phyloP scores from a whole-genome alignment of 352 stramenopile genomes.

The Phytophthora brassicae region DNA sequence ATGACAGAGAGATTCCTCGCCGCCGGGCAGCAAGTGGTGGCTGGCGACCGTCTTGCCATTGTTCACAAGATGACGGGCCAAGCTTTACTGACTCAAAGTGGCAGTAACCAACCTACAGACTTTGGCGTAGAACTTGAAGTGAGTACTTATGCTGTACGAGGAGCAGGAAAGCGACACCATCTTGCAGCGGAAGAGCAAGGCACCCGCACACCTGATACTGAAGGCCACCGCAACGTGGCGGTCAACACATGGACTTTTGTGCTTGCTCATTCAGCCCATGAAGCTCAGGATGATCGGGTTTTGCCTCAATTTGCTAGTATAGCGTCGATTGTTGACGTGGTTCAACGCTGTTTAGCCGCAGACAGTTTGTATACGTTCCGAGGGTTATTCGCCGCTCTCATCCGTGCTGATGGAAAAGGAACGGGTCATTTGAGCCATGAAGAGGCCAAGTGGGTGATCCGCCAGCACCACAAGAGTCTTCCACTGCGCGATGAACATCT shows the following conservation, averaged over 20 bases:
- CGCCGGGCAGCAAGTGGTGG: slow-evolving; percentile 39
- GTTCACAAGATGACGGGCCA: slow-evolving; percentile 88
- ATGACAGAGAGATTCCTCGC: slow-evolving; percentile 74
- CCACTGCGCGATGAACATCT: slow-evolving; percentile 76
- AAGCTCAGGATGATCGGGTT: slow-evolving; percentile 48
- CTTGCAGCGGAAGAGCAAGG: slow-evolving; percentile 58
- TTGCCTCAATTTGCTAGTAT: slow-evolving; percentile 49
- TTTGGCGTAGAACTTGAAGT: slow-evolving; percentile 84
- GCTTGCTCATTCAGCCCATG: slow-evolving; percentile 36
- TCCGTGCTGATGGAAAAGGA: slow-evolving; percentile 41
- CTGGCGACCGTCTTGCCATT: slow-evolving; percentile 57
- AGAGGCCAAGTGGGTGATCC: slow-evolving; percentile 62
- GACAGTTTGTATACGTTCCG: slow-evolving; percentile 72
- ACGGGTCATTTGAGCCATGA: slow-evolving; percentile 67
- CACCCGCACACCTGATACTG: slow-evolving; percentile 67
- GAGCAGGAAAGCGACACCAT: slow-evolving; percentile 69
- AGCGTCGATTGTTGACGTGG: slow-evolving; percentile 42
- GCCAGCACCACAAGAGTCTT: slow-evolving; percentile 45
- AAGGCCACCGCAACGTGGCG: slow-evolving; percentile 44
- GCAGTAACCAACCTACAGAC: slow-evolving; percentile 71
- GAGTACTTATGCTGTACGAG: slow-evolving; percentile 45
- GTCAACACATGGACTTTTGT: slow-evolving; percentile 74
- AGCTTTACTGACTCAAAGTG: slow-evolving; percentile 49
- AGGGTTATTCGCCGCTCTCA: slow-evolving; percentile 43
- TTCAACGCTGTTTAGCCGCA: slow-evolving; percentile 54